phyloP scores from a whole-genome alignment of 768 basidiomycete species.

The Collybia sp. region DNA sequence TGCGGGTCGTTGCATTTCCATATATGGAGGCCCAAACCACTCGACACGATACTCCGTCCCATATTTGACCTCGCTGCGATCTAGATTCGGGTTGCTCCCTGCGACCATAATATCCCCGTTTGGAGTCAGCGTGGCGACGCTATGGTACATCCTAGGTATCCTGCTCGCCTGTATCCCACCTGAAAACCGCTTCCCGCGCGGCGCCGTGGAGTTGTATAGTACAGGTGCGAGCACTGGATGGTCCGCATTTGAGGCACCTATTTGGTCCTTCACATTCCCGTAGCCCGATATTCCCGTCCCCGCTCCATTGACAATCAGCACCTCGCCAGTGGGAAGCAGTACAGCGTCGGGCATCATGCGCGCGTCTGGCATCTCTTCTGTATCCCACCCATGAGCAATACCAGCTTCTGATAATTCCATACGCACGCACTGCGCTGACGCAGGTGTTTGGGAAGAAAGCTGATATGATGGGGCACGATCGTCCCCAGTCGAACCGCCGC shows the following conservation, averaged over 20 bases:
- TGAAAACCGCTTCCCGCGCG: constrained; percentile 51
- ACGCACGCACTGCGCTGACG: constrained; percentile 70
- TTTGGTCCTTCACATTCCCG: constrained; percentile 63
- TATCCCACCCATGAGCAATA: constrained; percentile 65
- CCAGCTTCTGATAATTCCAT: constrained; percentile 62
- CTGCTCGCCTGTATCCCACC: constrained; percentile 56
- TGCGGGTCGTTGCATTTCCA: constrained; percentile 54
- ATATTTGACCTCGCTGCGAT: constrained; percentile 66
- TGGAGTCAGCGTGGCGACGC: constrained; percentile 77
- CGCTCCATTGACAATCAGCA: constrained; percentile 76
- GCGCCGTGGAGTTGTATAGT: constrained; percentile 59
- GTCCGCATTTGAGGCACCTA: constrained; percentile 77
- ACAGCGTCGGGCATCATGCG: constrained; percentile 81
- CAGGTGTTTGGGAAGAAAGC: constrained; percentile 68
- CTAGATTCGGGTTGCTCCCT: constrained; percentile 81
- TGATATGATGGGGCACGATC: constrained; percentile 56
- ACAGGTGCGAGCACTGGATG: constrained; percentile 65
- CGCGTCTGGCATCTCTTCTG: constrained; percentile 70
- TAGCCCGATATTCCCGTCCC: constrained; percentile 73
- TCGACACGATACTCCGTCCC: constrained; percentile 90
- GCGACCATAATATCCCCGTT: constrained; percentile 71
- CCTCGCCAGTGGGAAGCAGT: constrained; percentile 69
- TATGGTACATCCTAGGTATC: constrained; percentile 79
- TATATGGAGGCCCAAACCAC: constrained; percentile 81
- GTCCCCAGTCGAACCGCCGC: constrained; percentile 68